A percentile compares a stretch with the other conserved stretches of the same genome.
phyloP scores from a whole-genome alignment of 2,329 filamentous ascomycete species.

The Fusarium torulosum region DNA sequence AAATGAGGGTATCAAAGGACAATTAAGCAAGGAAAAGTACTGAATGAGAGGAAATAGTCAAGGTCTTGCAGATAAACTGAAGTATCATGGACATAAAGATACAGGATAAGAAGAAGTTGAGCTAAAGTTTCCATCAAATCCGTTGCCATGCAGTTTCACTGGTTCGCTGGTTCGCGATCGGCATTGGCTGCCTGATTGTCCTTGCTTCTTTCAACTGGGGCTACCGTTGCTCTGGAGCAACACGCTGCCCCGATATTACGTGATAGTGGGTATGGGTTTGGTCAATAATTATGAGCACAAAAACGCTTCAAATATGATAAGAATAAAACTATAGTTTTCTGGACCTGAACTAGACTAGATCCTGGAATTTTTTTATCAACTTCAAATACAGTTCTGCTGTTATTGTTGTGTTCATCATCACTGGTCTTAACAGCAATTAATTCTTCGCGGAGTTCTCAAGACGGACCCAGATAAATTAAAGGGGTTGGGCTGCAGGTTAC shows the following conservation, averaged over 20 bases:
- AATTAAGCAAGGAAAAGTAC: not conserved
- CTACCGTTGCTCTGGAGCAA: conserved; percentile 46
- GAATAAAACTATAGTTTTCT: rapidly evolving
- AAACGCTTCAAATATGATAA: not conserved
- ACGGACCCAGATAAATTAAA: conserved; percentile 33
- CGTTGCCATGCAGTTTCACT: conserved; percentile 15
- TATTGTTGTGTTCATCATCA: not conserved
- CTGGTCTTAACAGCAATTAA: conserved; percentile 50
- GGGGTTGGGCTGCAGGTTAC: conserved; percentile 46
- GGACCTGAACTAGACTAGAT: not conserved
- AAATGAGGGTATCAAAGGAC: conserved; percentile 9
- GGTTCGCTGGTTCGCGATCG: conserved; percentile 15
- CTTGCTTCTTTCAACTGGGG: conserved; percentile 37
- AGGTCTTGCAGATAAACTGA: not conserved
- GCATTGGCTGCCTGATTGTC: conserved; percentile 35
- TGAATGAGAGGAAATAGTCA: not conserved
- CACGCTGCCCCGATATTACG: conserved; percentile 45
- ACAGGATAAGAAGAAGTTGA: conserved; percentile 5
- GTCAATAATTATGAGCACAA: not conserved
- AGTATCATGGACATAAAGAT: conserved; percentile 18
- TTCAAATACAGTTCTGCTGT: not conserved
- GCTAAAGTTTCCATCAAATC: conserved; percentile 34
- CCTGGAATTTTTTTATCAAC: not conserved
- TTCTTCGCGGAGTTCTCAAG: conserved; percentile 47
- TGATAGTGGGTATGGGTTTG: conserved; percentile 36